Evolutionary conservation across 2,329 filamentous ascomycete species (phyloP), one percentile per base, ranked within the genome.

Genomic region (Fusarium floridanum): DNA sequence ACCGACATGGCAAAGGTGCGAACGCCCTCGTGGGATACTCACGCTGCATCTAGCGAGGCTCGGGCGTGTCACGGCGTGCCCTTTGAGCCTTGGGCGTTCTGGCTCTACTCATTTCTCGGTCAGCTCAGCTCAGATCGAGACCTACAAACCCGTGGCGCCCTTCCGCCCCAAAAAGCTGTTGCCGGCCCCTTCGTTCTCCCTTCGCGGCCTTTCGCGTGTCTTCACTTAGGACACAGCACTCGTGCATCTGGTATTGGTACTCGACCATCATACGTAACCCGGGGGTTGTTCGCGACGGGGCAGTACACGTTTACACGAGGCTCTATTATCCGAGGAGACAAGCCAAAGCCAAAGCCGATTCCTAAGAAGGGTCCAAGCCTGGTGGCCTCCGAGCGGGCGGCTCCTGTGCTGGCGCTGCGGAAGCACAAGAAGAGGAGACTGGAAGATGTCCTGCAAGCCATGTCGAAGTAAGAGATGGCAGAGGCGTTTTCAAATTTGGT

Each of bases 71-170:
- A 83, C 41, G 79, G 77, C 2, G 76, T 80, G 5, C 78, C 81
- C 2, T 85, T 84, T 39, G 83, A 85, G 66, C 69, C 80, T 2
- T 85, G 83, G 83, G 82, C 81, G 1, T 85, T 85, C 57, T 86
- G 84, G 83, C 73, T 85, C 5, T 84, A 84, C 69, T 80, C 83
- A 6, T 79, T 85, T 57, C 78, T 85, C 11, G 84, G 83, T 2
- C 83, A 85, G 55, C 74, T 85, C 6, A 79, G 76, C 20, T 67
- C 77, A 9, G 83, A 85, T 64, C 60, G 67, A 4, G 84, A 86
- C 70, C 70, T 85, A 22, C 70, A 71, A 17, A 61, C 64, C 11
- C 64, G 66, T 0, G 79, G 76, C 1, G 59, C 78, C 9, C 55
- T 56, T 4, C 41, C 75, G 4, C 64, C 77, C 20, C 67, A 67